Base-by-base conservation (phyloP, 345 rosid genomes). In the Eucalyptus coolabah region DNA sequence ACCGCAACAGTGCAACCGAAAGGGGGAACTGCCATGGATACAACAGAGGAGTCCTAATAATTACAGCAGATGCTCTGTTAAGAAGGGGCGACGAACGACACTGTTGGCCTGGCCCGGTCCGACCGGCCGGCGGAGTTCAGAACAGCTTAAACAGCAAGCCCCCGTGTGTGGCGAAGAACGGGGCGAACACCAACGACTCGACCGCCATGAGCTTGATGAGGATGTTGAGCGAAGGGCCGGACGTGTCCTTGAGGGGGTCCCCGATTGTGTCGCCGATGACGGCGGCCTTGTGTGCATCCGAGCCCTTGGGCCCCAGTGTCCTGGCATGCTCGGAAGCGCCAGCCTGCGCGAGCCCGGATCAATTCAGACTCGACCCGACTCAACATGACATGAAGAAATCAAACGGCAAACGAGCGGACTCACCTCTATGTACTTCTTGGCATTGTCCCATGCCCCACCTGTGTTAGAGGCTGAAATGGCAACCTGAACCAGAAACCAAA, bases 161-260 rank as follows among this genome's bases (percentile, higher is more conserved):
- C 6, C 96, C 98, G 82, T 96, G 96, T 45, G 95, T 89, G 6
- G 98, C 96, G 40, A 94, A 96, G 93, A 96, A 96, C 10, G 96
- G 98, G 18, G 98, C 96, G 87, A 96, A 96, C n/a, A 94, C 98
- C 86, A 96, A 88, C 0, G 96, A 93, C 89, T 96, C 96, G 9
- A 96, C 98, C 2, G 98, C 98, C 98, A 94, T 95, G 86, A 96
- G 96, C 94, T 96, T 96, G 89, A 96, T 96, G 34, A 96, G 92
- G 92, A 96, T 95, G 92, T 96, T 95, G 32, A 94, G 95, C 10
- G 97, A 96, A 6, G 98, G 97, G 6, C 96, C 95, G 7, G 96
- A 96, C 4, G 96, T 95, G 91, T 95, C 98, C 93, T 96, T 95
- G 49, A 96, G 94, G 2, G 96, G 96, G 72, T 96, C 97, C 49